phyloP scores from a whole-genome alignment of 257 asterid species.

The Capsicum pubescens region DNA sequence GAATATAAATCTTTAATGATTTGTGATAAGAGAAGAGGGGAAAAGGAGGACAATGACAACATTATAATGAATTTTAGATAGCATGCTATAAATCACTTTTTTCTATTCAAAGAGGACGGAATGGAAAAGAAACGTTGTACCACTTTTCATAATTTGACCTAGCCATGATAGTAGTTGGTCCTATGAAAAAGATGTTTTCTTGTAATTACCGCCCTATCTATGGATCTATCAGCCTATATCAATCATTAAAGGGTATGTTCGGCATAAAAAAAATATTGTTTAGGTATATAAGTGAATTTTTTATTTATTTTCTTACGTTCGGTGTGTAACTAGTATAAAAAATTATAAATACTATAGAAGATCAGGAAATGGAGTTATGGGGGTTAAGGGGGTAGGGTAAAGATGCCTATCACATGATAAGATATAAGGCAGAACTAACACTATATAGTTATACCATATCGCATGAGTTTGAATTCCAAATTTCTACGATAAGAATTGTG shows the following conservation, averaged over 20 bases:
- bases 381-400: too few relatives aligned
- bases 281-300: too few relatives aligned
- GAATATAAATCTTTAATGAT: not conserved
- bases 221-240: not conserved
- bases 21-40: not conserved
- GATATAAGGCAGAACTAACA: too few relatives aligned
- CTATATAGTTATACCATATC: too few relatives aligned
- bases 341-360: too few relatives aligned
- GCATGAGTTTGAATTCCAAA: too few relatives aligned
- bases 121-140: slow-evolving; percentile 1
- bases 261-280: not conserved
- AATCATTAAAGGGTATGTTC: not conserved
- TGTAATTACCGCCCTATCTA: not conserved
- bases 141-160: not conserved
- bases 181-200: not conserved
- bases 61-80: not conserved
- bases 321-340: too few relatives aligned
- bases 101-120: not conserved
- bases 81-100: not conserved
- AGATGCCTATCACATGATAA: too few relatives aligned
- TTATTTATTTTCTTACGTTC: too few relatives aligned
- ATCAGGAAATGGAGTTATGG: too few relatives aligned
- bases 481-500: not conserved
- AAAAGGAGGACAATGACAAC: not conserved
- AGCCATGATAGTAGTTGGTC: not conserved